Base-by-base conservation (phyloP, 495 filamentous ascomycete species). In the Penicillium samsonianum region DNA sequence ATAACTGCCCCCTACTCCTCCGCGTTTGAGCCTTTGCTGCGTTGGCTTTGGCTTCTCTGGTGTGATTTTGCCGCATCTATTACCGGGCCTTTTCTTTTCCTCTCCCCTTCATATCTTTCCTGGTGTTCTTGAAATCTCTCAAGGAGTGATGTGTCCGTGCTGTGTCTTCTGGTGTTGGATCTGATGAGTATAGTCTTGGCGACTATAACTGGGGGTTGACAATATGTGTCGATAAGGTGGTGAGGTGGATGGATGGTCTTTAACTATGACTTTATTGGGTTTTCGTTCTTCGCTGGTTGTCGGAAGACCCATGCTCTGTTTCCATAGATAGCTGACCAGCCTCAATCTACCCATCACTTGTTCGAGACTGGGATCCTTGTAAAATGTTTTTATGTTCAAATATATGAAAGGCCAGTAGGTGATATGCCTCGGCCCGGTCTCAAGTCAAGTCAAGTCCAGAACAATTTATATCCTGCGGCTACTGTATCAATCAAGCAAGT, bases 301-400 rank as follows among this genome's bases (percentile, higher is more conserved):
- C 23, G 17, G 38, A 51, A 50, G 37, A 40, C 31, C 30, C 31
- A 50, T 50, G 16, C 41, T 37, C 40, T 23, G 17, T 30, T 26
- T 30, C 31, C 42, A 37, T 57, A 57, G 55, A 42, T 62, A 30
- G 48, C 43, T 51, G 47, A 20, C 33, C 25, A 47, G 11, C 5
- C 17, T 48, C 48, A 63, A 63, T 63, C 35, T 53, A 60, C 50
- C 57, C 44, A 56, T 59, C 51, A 35, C 61, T 53, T 31, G 59
- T 30, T 62, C 19, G 14, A 37, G 25, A 52, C 16, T 20, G 20
- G 38, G 28, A 23, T 31, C 7, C 14, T 28, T 45, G 31, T 55
- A 55, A 7, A 19, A 17, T 8, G 7, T 9, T 37, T 30, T 17
- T 2, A 38, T 8, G 6, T 9, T 9, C 6, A 33, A 17, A 17